Base-by-base conservation (phyloP, 345 rosid genomes). In the Bruguiera parviflora region DNA sequence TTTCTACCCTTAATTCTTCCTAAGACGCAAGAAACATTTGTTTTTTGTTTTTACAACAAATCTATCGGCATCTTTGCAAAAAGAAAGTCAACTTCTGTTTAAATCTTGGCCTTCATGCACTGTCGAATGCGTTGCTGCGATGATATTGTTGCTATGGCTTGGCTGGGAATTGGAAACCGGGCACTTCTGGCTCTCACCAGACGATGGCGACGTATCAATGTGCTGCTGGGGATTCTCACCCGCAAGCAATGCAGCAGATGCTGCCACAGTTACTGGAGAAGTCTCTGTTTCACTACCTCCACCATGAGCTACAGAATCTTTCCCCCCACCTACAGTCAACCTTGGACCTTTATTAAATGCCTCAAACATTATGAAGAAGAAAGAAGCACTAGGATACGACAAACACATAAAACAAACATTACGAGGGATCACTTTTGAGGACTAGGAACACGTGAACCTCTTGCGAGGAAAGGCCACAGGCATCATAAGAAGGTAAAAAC, bases 281-380 rank as follows among this genome's bases (percentile, higher is more conserved):
- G 73, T 61, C 65, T 85, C 98, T 8, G 71, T 67, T 78, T 89
- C 98, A 24, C 65, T 75, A 63, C 72, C 80, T 70, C 86, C 83
- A 58, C 81, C 79, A 47, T 71, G 81, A 58, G 61, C 63, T 10
- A 65, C 37, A 52, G 80, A 71, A 7, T 83, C 89, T 71, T 81
- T 80, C 3, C 66, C 72, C 22, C 73, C 74, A 73, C 84, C 86
- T 71, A 61, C 59, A 61, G 56, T 73, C 43, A 60, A 27, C 49
- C 32, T 58, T 18, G 13, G 56, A 63, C 37, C 3, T 25, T 24
- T 51, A 66, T 24, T 51, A 66, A 67, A 53, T 2, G 59, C 24
- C 52, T 29, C 62, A 32, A 24, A 61, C 64, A 74, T 24, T 20
- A 78, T 53, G 37, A 5, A 55, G 39, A 59, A 43, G 39, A 37